A percentile compares a stretch with the other conserved stretches of the same genome.
These are phyloP conservation scores for Claviceps sp. DNA, from an alignment of 2,329 filamentous ascomycete genomes.

Conservation along the genomic window DNA sequence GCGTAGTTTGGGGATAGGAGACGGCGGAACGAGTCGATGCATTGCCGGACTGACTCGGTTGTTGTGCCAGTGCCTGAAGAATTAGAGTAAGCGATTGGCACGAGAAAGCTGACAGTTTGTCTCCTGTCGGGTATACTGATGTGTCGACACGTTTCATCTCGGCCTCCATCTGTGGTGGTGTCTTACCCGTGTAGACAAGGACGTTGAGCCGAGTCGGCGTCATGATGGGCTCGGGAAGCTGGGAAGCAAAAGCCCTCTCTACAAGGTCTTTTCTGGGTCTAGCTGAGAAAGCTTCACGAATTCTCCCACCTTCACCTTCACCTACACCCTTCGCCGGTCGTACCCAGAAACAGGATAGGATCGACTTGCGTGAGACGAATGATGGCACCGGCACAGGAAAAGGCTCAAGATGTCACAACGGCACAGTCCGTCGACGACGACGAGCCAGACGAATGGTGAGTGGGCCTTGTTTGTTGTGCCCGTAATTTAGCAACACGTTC, in stretches of 20 bases:
- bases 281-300: not conserved
- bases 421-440: slow-evolving; percentile 38
- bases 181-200: slow-evolving; percentile 74
- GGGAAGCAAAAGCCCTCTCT: not conserved
- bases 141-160: no score
- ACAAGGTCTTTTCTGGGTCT: not conserved
- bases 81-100: not conserved
- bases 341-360: not conserved
- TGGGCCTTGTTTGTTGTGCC: slow-evolving; percentile 1
- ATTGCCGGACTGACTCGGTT: slow-evolving; percentile 78
- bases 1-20: slow-evolving; percentile 86
- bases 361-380: not conserved
- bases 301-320: not conserved
- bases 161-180: not conserved
- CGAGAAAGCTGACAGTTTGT: not conserved
- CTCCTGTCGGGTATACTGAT: not conserved
- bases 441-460: slow-evolving; percentile 91
- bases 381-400: slow-evolving; percentile 36
- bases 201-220: slow-evolving; percentile 67
- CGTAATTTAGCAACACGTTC: no score
- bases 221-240: slow-evolving; percentile 30
- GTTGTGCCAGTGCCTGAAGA: slow-evolving; percentile 69
- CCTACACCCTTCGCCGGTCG: not conserved
- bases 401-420: slow-evolving; percentile 27
- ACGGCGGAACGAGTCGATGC: slow-evolving; percentile 71